Conservation (phyloP, 768 basidiomycete species). For the Cystobasidiopsis lactophilus region DNA sequence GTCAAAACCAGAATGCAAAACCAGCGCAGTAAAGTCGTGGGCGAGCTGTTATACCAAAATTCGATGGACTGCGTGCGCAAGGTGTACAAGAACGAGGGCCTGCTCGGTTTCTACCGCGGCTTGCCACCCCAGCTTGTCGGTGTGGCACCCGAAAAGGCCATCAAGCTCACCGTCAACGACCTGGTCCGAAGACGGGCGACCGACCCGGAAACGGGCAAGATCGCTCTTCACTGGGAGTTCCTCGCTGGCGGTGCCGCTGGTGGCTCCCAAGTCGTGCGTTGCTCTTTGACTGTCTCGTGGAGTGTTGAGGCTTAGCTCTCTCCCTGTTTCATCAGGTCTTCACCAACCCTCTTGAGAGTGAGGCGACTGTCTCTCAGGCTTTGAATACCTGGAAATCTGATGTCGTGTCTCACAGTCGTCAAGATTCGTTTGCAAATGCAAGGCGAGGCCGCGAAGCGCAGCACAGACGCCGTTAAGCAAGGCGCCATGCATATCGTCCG, state of each 20-base stretch:
- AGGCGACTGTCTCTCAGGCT: constrained; percentile 21
- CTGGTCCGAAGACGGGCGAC: constrained; percentile 57
- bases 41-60: constrained; percentile 91
- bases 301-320: neutral
- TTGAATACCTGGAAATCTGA: too few relatives aligned
- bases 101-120: constrained; percentile 87
- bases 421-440: constrained; percentile 84
- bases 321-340: constrained; percentile 40
- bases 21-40: constrained; percentile 86
- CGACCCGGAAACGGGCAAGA: constrained; percentile 89
- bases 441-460: constrained; percentile 82
- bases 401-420: constrained; percentile 3
- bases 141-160: constrained; percentile 90
- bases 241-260: constrained; percentile 81
- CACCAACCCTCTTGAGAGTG: constrained; percentile 91
- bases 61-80: constrained; percentile 81
- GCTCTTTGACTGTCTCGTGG: neutral
- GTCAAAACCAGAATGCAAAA: constrained; percentile 63
- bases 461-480: constrained; percentile 39
- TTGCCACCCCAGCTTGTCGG: constrained; percentile 84
- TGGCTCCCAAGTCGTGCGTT: constrained; percentile 74
- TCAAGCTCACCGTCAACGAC: constrained; percentile 93
- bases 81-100: constrained; percentile 83
- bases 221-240: constrained; percentile 74
- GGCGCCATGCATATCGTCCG: constrained; percentile 84